Evolutionary conservation across 345 rosid genomes (phyloP).

Genomic region (Brassica rapa): DNA sequence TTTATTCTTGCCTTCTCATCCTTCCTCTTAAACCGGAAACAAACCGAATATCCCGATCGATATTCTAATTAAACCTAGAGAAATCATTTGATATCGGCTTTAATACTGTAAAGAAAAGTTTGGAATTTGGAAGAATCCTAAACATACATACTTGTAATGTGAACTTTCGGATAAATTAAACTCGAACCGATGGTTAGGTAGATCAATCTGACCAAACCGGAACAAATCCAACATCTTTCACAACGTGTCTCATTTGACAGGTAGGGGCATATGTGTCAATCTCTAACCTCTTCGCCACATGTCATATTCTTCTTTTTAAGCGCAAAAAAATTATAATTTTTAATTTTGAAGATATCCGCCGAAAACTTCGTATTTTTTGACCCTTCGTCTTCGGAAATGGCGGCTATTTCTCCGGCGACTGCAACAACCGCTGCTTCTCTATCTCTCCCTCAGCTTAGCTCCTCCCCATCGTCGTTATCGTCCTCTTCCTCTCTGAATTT

Average conservation of each 20-base stretch:
- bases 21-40: conserved; percentile 1
- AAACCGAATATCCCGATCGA: background rate
- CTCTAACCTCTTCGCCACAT: background rate
- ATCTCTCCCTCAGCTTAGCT: conserved; percentile 4
- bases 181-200: background rate
- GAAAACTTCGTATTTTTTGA: conserved; percentile 19
- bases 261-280: conserved; percentile 29
- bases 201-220: conserved; percentile 12
- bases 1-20: background rate
- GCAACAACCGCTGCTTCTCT: conserved; percentile 19
- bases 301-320: background rate
- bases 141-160: background rate
- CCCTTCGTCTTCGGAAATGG: conserved; percentile 40
- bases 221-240: conserved; percentile 3
- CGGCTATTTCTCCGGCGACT: conserved; percentile 42
- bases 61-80: conserved; percentile 8
- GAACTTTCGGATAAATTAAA: background rate
- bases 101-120: background rate
- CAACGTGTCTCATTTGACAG: conserved; percentile 37
- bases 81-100: background rate
- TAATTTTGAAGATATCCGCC: conserved; percentile 32
- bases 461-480: conserved; percentile 16
- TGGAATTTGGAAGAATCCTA: background rate
- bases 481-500: conserved; percentile 29
- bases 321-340: background rate